Percentiles rank a stretch among this genome's conserved stretches.
phyloP scores from a whole-genome alignment of 495 filamentous ascomycete species.

The Neurospora sp. region DNA sequence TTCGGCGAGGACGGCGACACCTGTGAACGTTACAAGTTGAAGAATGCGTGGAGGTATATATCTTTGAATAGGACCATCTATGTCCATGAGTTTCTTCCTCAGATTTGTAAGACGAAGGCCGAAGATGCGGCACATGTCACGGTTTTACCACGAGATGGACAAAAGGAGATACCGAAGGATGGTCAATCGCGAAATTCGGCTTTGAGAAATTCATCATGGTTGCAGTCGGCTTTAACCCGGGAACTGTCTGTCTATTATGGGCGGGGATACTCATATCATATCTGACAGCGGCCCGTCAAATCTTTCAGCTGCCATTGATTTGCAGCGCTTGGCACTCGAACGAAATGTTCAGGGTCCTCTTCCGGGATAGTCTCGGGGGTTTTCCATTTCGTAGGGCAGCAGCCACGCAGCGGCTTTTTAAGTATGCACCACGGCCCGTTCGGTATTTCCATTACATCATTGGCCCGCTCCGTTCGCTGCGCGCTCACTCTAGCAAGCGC shows the following conservation, averaged over 20 bases:
- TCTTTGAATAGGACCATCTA: background rate
- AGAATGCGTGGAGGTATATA: background rate
- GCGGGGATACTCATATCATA: background rate
- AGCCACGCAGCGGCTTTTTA: background rate
- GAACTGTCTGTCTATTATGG: background rate
- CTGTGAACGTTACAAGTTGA: background rate
- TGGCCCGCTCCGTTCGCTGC: background rate
- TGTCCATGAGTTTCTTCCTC: background rate
- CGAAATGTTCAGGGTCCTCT: background rate
- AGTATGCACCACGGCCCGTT: background rate
- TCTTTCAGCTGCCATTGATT: background rate
- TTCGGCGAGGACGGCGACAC: background rate
- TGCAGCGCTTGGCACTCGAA: background rate
- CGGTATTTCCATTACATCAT: background rate
- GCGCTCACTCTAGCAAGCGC: background rate
- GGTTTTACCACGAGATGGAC: background rate
- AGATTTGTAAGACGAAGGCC: background rate
- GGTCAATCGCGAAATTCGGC: background rate
- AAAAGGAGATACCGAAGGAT: background rate
- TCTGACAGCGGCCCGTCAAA: background rate
- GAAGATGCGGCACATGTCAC: background rate
- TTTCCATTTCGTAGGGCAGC: background rate
- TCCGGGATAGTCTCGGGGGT: slow-evolving; percentile 12
- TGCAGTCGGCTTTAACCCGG: background rate
- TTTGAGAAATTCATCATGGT: background rate